Conservation (phyloP, 2,329 filamentous ascomycete species). For the Ascochyta clinopodiicola region DNA sequence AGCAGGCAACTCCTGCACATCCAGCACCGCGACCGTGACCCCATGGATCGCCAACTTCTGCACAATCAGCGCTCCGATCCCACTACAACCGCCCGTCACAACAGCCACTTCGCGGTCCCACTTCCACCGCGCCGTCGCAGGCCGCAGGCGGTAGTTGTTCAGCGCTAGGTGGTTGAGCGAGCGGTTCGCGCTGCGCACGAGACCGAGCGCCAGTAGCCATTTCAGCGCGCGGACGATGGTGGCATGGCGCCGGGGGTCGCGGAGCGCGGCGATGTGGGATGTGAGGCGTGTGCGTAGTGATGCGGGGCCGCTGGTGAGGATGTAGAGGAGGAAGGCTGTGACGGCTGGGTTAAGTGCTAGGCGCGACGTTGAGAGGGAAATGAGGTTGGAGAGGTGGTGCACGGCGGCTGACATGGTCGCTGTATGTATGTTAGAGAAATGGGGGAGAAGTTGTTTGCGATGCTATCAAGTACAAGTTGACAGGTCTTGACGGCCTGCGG, state of each 20-base stretch:
- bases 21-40: slow-evolving; percentile 43
- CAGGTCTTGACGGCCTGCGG: neutral
- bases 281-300: slow-evolving; percentile 32
- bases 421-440: neutral
- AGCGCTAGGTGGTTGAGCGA: slow-evolving; percentile 42
- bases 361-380: slow-evolving; percentile 29
- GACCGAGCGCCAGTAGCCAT: slow-evolving; percentile 41
- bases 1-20: slow-evolving; percentile 39
- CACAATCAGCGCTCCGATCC: slow-evolving; percentile 44
- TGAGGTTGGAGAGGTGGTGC: slow-evolving; percentile 23
- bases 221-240: slow-evolving; percentile 37
- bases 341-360: slow-evolving; percentile 41
- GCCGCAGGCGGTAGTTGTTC: slow-evolving; percentile 49
- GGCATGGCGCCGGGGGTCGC: slow-evolving; percentile 29
- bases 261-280: slow-evolving; percentile 26
- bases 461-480: neutral
- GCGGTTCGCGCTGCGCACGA: slow-evolving; percentile 36
- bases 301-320: slow-evolving; percentile 41
- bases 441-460: neutral
- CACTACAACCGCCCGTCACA: slow-evolving; percentile 47
- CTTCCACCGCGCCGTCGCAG: slow-evolving; percentile 44
- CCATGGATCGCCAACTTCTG: slow-evolving; percentile 34
- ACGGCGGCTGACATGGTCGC: slow-evolving; percentile 30
- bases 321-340: slow-evolving; percentile 38
- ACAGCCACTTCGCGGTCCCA: slow-evolving; percentile 45